A percentile compares a stretch with the other conserved stretches of the same genome.
These are phyloP conservation scores for Begonia masoniana DNA, from an alignment of 306 rosid species.

Conservation along the genomic window DNA sequence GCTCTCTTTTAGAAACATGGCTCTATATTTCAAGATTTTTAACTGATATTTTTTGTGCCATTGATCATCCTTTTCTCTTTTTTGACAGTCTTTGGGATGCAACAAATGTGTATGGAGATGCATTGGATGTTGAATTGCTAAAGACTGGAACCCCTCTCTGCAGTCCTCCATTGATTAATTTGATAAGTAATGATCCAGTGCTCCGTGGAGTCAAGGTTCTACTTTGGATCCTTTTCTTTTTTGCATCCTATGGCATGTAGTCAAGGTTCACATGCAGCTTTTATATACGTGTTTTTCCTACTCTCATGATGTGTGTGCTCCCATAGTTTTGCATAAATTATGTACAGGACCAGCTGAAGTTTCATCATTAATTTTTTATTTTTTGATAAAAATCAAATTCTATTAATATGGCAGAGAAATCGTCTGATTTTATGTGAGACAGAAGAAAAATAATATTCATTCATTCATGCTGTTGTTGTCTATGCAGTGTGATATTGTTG, in stretches of 20 bases:
- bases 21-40: constrained; percentile 9
- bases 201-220: constrained; percentile 81
- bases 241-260: neutral
- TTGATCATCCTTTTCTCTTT: constrained; percentile 12
- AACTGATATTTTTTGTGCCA: constrained; percentile 10
- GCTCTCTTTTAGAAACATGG: constrained; percentile 8
- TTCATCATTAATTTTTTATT: too few species aligned
- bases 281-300: too few species aligned
- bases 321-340: too few species aligned
- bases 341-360: too few species aligned
- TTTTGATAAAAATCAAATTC: too few species aligned
- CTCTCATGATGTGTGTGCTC: too few species aligned
- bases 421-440: too few species aligned
- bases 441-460: too few species aligned
- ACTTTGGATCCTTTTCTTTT: constrained; percentile 14
- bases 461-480: too few species aligned
- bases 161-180: constrained; percentile 77
- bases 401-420: too few species aligned
- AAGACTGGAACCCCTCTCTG: constrained; percentile 75
- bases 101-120: constrained; percentile 61
- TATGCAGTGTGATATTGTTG: too few species aligned
- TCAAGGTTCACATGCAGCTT: too few species aligned
- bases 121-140: constrained; percentile 50
- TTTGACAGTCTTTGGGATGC: constrained; percentile 71
- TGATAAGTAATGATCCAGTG: constrained; percentile 87